Conservation (phyloP, 257 asterid genomes). For the Orobanche coerulescens region DNA sequence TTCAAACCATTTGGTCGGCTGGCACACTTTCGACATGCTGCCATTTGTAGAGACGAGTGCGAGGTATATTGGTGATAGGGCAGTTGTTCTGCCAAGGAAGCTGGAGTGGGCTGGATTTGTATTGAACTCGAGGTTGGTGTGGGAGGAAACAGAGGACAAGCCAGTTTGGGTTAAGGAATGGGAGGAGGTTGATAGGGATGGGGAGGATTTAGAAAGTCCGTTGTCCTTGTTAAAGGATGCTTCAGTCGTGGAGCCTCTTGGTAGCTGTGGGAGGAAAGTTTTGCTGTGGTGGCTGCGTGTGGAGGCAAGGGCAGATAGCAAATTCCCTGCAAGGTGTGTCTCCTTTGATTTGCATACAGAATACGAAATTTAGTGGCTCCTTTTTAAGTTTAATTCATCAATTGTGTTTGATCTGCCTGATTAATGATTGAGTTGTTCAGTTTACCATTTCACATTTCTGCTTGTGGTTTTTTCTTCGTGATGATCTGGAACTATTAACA, state of each 20-base stretch:
- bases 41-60: slow-evolving; percentile 58
- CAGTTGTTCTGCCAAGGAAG: slow-evolving; percentile 75
- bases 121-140: slow-evolving; percentile 73
- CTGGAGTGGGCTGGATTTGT: slow-evolving; percentile 94
- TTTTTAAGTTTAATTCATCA: neutral
- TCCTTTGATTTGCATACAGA: slow-evolving; percentile 11
- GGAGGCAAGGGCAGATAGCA: slow-evolving; percentile 95
- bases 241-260: slow-evolving; percentile 87
- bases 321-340: slow-evolving; percentile 92
- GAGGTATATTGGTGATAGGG: slow-evolving; percentile 74
- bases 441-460: slow-evolving; percentile 12
- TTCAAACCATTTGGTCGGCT: slow-evolving; percentile 67
- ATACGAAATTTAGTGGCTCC: neutral
- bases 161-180: slow-evolving; percentile 79
- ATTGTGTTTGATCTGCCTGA: slow-evolving; percentile 9
- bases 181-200: slow-evolving; percentile 42
- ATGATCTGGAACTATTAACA: neutral
- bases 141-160: slow-evolving; percentile 64
- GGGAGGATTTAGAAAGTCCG: slow-evolving; percentile 62
- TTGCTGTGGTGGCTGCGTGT: slow-evolving; percentile 98
- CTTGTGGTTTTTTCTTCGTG: neutral
- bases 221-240: slow-evolving; percentile 59
- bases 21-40: slow-evolving; percentile 60
- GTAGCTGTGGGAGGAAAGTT: slow-evolving; percentile 83
- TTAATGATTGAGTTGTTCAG: neutral